Base-by-base conservation (phyloP, 2,329 filamentous ascomycete species). In the Fusarium duplospermum region DNA sequence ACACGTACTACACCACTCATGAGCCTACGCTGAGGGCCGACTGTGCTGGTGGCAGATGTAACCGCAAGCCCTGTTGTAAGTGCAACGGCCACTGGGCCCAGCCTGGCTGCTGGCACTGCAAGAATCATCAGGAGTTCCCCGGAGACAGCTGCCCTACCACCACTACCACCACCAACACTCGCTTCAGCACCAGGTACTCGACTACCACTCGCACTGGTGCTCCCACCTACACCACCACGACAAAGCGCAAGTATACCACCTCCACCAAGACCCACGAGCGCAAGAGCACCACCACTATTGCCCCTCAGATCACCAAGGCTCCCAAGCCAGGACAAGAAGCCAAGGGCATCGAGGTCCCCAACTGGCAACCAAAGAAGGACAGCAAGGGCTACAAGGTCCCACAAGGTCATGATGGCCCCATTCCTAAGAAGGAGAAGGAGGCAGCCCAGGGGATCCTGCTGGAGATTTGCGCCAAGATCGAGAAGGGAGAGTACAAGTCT, bases 41-140 rank as follows among this genome's bases (percentile, higher is more conserved):
- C 22, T 78, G 77, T 52, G 22, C 67, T n/a, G 72, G 76, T 38
- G 61, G 67, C 10, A 66, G 76, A 31, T 78, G 77, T 67, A 61
- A 69, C 36, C 74, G 71, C 52, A 79, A 80, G 72, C 67, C 73
- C 36, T 80, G 77, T 73, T 62, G 67, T 42, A 70, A 80, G 71
- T 80, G 77, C 63, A 69, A 75, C 33, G 70, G 69, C 9, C 58
- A 77, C 54, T 80, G 76, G 77, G 79, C 79, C 20, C 74, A 78
- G 65, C 79, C 79, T 59, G 78, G 79, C 59, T 80, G 79, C 69
- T 78, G 76, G 77, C 78, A 80, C 67, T 80, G 79, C 76, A 80
- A 80, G 68, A 71, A 66, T 24, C 61, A 67, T 57, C 67, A 74
- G 70, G 66, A 70, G 33, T 76, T 69, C 62, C 29, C 71, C 27